Conservation (phyloP, 805 yeast species). For the Yarrowia sp. region DNA sequence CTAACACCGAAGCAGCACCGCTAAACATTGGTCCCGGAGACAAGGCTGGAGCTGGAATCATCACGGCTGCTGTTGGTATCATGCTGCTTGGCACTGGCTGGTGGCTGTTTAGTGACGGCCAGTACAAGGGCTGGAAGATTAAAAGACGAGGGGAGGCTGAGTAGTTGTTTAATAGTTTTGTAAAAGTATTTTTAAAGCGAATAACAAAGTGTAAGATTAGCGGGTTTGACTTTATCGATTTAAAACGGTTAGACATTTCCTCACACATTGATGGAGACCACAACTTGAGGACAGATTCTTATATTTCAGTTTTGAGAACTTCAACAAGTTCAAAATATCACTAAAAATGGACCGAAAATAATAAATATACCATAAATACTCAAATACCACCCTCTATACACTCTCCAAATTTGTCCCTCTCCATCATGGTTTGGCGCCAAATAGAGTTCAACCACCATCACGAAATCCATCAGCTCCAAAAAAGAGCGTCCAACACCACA, state of each 20-base stretch:
- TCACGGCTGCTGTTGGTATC: constrained; percentile 32
- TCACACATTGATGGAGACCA: no score
- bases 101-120: constrained; percentile 29
- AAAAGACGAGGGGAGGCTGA: not conserved
- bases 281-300: no score
- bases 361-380: not conserved
- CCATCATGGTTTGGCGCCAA: not conserved
- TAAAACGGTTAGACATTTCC: no score
- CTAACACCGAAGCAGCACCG: constrained; percentile 1
- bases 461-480: not conserved
- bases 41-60: constrained; percentile 33
- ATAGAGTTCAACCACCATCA: constrained; percentile 7
- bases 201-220: no score
- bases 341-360: no score
- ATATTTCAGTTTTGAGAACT: no score
- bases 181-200: no score
- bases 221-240: no score
- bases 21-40: constrained; percentile 30
- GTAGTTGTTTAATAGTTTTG: no score
- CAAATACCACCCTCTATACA: not conserved
- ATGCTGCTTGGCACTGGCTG: constrained; percentile 29
- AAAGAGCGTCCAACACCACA: not conserved
- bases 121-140: not conserved
- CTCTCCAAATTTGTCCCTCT: not conserved
- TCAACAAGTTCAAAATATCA: no score